Evolutionary conservation across 2,329 filamentous ascomycete species (phyloP).

Genomic region (Knoxdaviesia capensis): DNA sequence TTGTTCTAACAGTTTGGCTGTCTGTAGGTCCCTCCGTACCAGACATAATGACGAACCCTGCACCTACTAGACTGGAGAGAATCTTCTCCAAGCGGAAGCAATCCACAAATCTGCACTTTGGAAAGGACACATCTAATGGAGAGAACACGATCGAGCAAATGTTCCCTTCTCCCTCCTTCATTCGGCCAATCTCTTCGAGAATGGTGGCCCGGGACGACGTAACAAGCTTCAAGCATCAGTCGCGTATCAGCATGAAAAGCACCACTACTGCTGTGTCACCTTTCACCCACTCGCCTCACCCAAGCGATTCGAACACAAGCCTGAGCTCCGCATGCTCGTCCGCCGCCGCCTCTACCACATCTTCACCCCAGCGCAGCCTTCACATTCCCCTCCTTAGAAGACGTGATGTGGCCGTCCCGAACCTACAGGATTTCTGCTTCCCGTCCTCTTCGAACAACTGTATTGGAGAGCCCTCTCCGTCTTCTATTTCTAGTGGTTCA

Average conservation of each 20-base stretch:
- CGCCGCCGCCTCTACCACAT: too few species aligned
- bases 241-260: slow-evolving; percentile 5
- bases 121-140: too few species aligned
- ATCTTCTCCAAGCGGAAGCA: slow-evolving; percentile 16
- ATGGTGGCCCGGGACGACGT: slow-evolving; percentile 36
- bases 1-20: too few species aligned
- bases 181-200: slow-evolving; percentile 30
- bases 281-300: slow-evolving; percentile 2
- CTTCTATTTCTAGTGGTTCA: too few species aligned
- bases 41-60: too few species aligned
- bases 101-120: background rate
- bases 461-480: too few species aligned
- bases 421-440: too few species aligned
- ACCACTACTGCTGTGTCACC: slow-evolving; percentile 4
- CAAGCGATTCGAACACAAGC: slow-evolving; percentile 3
- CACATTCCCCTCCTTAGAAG: too few species aligned
- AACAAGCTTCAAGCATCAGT: slow-evolving; percentile 9
- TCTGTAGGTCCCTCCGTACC: too few species aligned
- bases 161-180: slow-evolving; percentile 33
- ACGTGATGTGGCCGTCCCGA: too few species aligned
- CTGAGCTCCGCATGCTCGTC: background rate
- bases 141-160: too few species aligned
- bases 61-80: slow-evolving; percentile 13
- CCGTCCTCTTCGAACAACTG: too few species aligned
- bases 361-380: background rate